These are phyloP conservation scores for Oryza brachyantha DNA, from an alignment of 176 grass and related monocot species.

Conservation along the genomic window DNA sequence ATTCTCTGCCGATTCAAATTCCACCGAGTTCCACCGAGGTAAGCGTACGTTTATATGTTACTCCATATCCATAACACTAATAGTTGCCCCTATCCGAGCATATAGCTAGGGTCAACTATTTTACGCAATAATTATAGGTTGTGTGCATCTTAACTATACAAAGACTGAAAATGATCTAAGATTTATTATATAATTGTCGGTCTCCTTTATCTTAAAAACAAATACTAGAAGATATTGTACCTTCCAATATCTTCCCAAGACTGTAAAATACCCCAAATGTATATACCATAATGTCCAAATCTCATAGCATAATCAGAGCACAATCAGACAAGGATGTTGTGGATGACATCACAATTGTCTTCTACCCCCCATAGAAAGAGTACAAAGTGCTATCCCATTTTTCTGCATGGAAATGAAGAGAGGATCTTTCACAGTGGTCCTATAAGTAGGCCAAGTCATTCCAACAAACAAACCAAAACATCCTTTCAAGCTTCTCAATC, in stretches of 20 bases:
- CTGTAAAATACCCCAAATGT: background rate
- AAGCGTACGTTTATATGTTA: too few relatives aligned
- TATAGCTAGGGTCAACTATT: too few relatives aligned
- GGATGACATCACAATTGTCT: conserved; percentile 26
- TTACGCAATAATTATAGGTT: too few relatives aligned
- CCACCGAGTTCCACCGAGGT: too few relatives aligned
- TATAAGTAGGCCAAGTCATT: conserved; percentile 31
- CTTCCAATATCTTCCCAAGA: background rate
- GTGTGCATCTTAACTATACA: too few relatives aligned
- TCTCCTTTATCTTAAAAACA: too few relatives aligned
- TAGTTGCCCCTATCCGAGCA: too few relatives aligned
- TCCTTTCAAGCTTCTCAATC: background rate
- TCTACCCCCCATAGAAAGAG: conserved; percentile 16
- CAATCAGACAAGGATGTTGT: conserved; percentile 28
- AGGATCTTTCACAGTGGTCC: conserved; percentile 28
- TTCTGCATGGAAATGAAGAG: background rate
- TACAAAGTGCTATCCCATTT: conserved; percentile 30
- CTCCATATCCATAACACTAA: too few relatives aligned
- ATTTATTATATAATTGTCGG: too few relatives aligned
- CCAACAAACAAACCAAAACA: conserved; percentile 54
- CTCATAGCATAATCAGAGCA: background rate
- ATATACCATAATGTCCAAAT: background rate
- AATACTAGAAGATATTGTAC: background rate
- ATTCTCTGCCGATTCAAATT: too few relatives aligned
- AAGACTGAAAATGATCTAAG: too few relatives aligned